Conservation (phyloP, 805 yeast genomes). For the Saccharomyces paradoxus region DNA sequence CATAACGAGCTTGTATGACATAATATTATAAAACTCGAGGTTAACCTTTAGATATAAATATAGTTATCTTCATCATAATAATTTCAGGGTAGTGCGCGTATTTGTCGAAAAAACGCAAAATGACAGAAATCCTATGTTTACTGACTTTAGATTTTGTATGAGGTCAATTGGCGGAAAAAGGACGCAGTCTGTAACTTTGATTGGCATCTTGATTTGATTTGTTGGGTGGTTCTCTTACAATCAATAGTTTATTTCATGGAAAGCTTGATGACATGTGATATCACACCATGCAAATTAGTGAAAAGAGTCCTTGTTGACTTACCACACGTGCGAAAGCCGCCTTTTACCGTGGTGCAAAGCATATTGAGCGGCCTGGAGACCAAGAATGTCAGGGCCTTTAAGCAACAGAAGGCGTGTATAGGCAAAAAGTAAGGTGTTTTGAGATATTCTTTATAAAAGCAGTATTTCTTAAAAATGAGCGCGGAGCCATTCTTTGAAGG, state of each 20-base stretch:
- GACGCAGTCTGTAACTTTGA: neutral
- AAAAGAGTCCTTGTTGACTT: neutral
- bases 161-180: neutral
- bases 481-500: neutral
- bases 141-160: neutral
- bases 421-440: neutral
- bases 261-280: neutral
- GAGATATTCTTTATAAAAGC: neutral
- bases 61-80: neutral
- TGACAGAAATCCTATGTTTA: neutral
- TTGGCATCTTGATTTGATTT: neutral
- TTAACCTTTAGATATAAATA: neutral
- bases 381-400: neutral
- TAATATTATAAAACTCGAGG: neutral
- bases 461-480: neutral
- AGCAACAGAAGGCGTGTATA: neutral
- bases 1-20: neutral
- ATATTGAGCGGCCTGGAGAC: neutral
- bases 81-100: neutral
- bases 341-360: neutral
- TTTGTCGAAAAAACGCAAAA: too few relatives aligned
- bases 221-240: neutral
- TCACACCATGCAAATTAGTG: neutral
- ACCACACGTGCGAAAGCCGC: neutral
- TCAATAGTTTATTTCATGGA: neutral